phyloP scores from a whole-genome alignment of 1,284 basidiomycete genomes.

The Chalciporus sp. region DNA sequence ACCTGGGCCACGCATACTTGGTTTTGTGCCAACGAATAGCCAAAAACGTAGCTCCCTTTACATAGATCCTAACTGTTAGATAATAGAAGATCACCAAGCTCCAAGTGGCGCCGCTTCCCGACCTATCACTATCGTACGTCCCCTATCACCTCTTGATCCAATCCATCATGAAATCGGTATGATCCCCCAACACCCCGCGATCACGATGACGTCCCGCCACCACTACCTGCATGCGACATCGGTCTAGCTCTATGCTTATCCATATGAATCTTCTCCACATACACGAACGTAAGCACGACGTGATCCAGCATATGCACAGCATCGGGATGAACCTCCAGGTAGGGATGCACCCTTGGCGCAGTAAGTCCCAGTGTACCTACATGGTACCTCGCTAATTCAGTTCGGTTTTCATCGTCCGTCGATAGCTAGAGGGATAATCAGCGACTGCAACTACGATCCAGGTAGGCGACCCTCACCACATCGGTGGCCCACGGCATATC shows the following conservation, averaged over 20 bases:
- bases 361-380: constrained; percentile 10
- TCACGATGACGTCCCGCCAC: not conserved
- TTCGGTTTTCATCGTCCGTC: constrained; percentile 1
- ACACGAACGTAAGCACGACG: constrained; percentile 36
- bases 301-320: constrained; percentile 35
- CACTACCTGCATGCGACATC: not conserved
- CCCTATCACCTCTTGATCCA: too few species aligned
- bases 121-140: too few species aligned
- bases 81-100: too few species aligned
- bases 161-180: too few species aligned
- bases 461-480: constrained; percentile 1
- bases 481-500: not conserved
- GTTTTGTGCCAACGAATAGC: too few species aligned
- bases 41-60: too few species aligned
- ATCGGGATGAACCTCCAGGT: constrained; percentile 33
- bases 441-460: not conserved
- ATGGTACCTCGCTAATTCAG: constrained; percentile 8
- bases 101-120: too few species aligned
- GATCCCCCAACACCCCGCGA: not conserved
- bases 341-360: constrained; percentile 16
- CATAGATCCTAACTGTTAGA: too few species aligned
- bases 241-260: not conserved
- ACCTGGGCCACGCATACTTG: too few species aligned
- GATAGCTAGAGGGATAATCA: constrained; percentile 7
- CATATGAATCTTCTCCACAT: constrained; percentile 4